phyloP scores from a whole-genome alignment of 805 yeast species.

The Cephaloascus albidus region DNA sequence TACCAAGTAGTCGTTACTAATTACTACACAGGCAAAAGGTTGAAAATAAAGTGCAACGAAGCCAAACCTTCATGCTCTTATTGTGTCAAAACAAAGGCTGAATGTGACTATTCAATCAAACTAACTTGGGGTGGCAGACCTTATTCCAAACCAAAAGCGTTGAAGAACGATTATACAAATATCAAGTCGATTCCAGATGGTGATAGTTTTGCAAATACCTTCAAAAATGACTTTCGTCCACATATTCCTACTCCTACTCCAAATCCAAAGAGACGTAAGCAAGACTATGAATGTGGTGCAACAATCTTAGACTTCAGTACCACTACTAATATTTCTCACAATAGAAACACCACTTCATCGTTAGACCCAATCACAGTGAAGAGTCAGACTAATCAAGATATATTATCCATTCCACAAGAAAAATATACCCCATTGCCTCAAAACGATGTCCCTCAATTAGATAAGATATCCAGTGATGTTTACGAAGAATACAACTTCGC shows the following conservation, averaged over 20 bases:
- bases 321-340: neutral
- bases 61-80: slow-evolving; percentile 49
- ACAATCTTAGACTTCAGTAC: neutral
- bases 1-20: neutral
- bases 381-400: neutral
- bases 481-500: slow-evolving; percentile 1
- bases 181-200: too few relatives aligned
- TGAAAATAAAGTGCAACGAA: slow-evolving; percentile 67
- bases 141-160: slow-evolving; percentile 31
- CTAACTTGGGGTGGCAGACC: slow-evolving; percentile 76
- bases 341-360: too few relatives aligned
- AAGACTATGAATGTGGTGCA: neutral
- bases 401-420: neutral
- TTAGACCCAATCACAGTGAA: neutral
- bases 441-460: slow-evolving; percentile 8
- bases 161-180: slow-evolving; percentile 15
- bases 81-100: slow-evolving; percentile 34
- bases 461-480: slow-evolving; percentile 2
- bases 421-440: neutral
- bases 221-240: neutral
- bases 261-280: neutral
- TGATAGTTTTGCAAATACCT: neutral
- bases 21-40: slow-evolving; percentile 25
- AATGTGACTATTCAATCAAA: slow-evolving; percentile 57
- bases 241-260: too few relatives aligned